Conservation (phyloP, 129 eudicot species). For the Scalesia atractyloides region DNA sequence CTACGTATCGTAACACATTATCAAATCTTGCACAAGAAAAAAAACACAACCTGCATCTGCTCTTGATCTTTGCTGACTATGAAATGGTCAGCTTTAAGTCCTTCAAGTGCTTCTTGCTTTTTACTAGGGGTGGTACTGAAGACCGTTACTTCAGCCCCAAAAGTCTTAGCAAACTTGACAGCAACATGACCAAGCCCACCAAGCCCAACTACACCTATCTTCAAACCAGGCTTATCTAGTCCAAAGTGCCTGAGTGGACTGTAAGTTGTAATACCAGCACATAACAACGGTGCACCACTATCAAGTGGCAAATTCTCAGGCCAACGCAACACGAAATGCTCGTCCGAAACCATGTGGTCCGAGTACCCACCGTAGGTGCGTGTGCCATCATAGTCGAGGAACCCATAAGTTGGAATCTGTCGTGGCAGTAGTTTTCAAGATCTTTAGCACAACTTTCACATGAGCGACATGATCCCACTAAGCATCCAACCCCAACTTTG, state of each 20-base stretch:
- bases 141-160: slow-evolving; percentile 56
- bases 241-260: slow-evolving; percentile 62
- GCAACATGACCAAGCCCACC: slow-evolving; percentile 64
- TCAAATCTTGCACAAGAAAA: not conserved
- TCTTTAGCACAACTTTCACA: slow-evolving; percentile 45
- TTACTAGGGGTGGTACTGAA: slow-evolving; percentile 46
- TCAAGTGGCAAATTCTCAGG: slow-evolving; percentile 59
- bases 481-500: slow-evolving; percentile 62
- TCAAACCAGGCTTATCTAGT: slow-evolving; percentile 51
- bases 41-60: slow-evolving; percentile 40
- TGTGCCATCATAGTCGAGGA: slow-evolving; percentile 48
- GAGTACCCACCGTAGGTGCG: slow-evolving; percentile 64
- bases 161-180: slow-evolving; percentile 59
- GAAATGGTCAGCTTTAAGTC: slow-evolving; percentile 51
- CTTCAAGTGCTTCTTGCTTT: slow-evolving; percentile 49
- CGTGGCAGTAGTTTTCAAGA: slow-evolving; percentile 57
- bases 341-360: slow-evolving; percentile 52
- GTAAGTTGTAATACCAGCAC: slow-evolving; percentile 73
- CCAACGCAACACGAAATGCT: slow-evolving; percentile 47
- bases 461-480: slow-evolving; percentile 54
- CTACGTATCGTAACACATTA: too few species aligned
- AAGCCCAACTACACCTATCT: slow-evolving; percentile 60
- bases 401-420: slow-evolving; percentile 36
- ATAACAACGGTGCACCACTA: slow-evolving; percentile 56
- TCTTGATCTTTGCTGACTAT: slow-evolving; percentile 44